phyloP scores from a whole-genome alignment of 1,139 yeast species.

The Casaregolazyma suthepensis region DNA sequence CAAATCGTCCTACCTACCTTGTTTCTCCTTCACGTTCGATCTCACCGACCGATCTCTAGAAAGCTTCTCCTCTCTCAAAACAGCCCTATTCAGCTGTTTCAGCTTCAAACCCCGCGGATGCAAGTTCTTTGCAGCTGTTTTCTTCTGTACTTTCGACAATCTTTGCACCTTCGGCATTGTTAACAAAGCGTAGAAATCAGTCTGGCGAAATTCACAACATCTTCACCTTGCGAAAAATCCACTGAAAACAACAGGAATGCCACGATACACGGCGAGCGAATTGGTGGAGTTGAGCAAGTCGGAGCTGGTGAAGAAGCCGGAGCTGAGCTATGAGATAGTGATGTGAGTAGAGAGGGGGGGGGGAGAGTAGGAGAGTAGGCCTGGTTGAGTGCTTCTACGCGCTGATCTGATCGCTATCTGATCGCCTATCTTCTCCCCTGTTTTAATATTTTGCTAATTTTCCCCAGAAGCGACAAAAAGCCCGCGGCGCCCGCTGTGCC shows the following conservation, averaged over 20 bases:
- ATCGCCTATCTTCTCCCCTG: too few relatives aligned
- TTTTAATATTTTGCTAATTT: conserved; percentile 1
- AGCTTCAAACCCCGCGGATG: conserved; percentile 89
- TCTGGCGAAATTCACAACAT: neutral
- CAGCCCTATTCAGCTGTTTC: conserved; percentile 78
- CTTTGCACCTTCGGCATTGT: conserved; percentile 79
- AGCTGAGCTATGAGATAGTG: conserved; percentile 12
- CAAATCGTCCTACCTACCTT: conserved; percentile 18
- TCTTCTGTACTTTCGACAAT: conserved; percentile 64
- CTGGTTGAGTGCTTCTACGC: too few relatives aligned
- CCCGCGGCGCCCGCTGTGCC: neutral
- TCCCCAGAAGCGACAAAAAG: neutral
- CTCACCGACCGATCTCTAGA: conserved; percentile 56
- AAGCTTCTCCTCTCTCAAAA: conserved; percentile 70
- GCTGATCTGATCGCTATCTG: too few relatives aligned
- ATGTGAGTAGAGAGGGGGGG: neutral
- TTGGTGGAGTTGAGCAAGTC: conserved; percentile 30
- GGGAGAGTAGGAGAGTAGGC: neutral
- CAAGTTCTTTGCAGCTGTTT: conserved; percentile 51
- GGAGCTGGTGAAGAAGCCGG: conserved; percentile 27
- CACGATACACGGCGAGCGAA: conserved; percentile 7
- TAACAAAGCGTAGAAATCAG: neutral
- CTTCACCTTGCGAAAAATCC: neutral
- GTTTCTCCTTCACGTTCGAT: conserved; percentile 45
- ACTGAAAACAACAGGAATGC: conserved; percentile 4